Percentiles rank a stretch among this genome's conserved stretches.
These are phyloP conservation scores for Tylopilus orsonianus DNA, from an alignment of 1,284 basidiomycete genomes.

Conservation along the genomic window DNA sequence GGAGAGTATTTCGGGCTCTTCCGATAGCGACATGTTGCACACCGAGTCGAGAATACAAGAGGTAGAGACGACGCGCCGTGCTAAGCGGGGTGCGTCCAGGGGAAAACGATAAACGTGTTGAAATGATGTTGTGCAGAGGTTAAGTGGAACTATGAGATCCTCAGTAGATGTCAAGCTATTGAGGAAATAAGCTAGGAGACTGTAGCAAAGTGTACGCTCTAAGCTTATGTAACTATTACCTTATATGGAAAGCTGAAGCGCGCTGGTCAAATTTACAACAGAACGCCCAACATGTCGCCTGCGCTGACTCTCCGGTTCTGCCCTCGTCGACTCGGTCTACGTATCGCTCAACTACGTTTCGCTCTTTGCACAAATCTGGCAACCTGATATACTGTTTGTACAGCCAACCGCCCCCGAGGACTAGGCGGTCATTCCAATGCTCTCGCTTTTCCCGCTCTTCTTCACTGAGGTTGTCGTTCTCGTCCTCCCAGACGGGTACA, in stretches of 20 bases:
- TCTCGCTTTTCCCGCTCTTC: slow-evolving; percentile 57
- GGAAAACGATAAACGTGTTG: slow-evolving; percentile 28
- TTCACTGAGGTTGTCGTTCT: too few relatives aligned
- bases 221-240: too few relatives aligned
- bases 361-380: slow-evolving; percentile 55
- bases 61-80: slow-evolving; percentile 50
- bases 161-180: too few relatives aligned
- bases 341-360: slow-evolving; percentile 55
- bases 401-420: too few relatives aligned
- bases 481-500: too few relatives aligned
- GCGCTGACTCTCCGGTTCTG: too few relatives aligned
- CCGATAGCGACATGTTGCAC: slow-evolving; percentile 46
- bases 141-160: too few relatives aligned
- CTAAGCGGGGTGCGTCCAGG: slow-evolving; percentile 22
- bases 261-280: too few relatives aligned
- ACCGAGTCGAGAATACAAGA: slow-evolving; percentile 51
- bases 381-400: slow-evolving; percentile 69
- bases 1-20: slow-evolving; percentile 58
- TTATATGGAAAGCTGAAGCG: too few relatives aligned
- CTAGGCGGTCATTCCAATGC: slow-evolving; percentile 76
- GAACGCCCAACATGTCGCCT: slow-evolving; percentile 46
- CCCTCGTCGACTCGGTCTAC: slow-evolving; percentile 73
- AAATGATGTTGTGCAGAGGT: too few relatives aligned
- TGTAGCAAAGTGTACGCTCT: too few relatives aligned
- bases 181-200: too few relatives aligned